Percentiles rank a stretch among this genome's conserved stretches.
phyloP scores from a whole-genome alignment of 331 rosid species.

The Arachis monticola region DNA sequence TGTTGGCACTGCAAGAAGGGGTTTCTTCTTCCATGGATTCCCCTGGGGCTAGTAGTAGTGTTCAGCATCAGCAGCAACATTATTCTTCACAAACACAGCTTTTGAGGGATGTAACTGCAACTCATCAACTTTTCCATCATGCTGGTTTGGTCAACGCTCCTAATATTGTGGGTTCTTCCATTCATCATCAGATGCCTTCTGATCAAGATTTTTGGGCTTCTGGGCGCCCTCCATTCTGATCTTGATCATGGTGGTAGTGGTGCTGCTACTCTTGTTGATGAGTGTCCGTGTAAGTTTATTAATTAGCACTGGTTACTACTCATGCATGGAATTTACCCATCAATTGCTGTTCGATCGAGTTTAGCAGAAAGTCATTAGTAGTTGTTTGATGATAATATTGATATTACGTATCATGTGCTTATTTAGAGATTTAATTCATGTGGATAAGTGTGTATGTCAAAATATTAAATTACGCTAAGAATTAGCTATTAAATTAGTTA shows the following conservation, averaged over 20 bases:
- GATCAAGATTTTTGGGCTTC: constrained; percentile 63
- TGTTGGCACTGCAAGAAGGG: constrained; percentile 50
- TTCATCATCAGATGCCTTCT: constrained; percentile 57
- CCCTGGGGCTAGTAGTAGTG: constrained; percentile 46
- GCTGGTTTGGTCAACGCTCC: constrained; percentile 51
- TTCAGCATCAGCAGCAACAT: constrained; percentile 40
- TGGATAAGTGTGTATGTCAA: too few relatives aligned
- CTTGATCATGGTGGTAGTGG: too few relatives aligned
- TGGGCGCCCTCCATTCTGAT: constrained; percentile 64
- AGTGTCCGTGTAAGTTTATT: too few relatives aligned
- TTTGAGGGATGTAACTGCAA: constrained; percentile 52
- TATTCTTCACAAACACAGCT: constrained; percentile 42
- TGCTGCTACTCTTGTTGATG: background rate
- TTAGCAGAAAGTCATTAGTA: constrained; percentile 24
- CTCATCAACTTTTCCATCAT: constrained; percentile 54
- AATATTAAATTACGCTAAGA: too few relatives aligned
- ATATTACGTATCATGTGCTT: too few relatives aligned
- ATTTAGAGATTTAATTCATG: too few relatives aligned
- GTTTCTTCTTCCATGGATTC: constrained; percentile 48
- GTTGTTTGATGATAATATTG: constrained; percentile 1
- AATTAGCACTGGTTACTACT: too few relatives aligned
- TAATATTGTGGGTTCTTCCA: constrained; percentile 64
- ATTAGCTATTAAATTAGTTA: too few relatives aligned
- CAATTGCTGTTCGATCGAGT: background rate
- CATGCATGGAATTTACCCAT: background rate